Evolutionary conservation across 2,329 filamentous ascomycete genomes (phyloP).

Genomic region (Purpureocillium takamizusanense): DNA sequence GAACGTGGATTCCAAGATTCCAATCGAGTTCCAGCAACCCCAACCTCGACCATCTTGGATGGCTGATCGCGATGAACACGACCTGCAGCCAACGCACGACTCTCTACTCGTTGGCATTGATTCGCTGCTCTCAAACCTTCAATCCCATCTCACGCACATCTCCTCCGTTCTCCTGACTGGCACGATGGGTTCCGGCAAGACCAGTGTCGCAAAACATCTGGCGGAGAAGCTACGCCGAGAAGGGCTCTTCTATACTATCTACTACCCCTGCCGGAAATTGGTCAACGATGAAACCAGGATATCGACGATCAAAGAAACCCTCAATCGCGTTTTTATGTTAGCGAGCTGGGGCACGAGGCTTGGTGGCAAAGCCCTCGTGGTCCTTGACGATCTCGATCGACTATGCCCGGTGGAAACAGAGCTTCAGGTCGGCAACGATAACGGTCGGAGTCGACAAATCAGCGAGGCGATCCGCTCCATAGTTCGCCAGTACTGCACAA

Average conservation of each 20-base stretch:
- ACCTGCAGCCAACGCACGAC: slow-evolving; percentile 45
- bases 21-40: slow-evolving; percentile 67
- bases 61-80: slow-evolving; percentile 32
- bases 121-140: slow-evolving; percentile 59
- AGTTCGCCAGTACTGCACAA: slow-evolving; percentile 73
- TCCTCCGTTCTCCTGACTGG: slow-evolving; percentile 88
- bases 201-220: slow-evolving; percentile 66
- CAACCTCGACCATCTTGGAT: slow-evolving; percentile 56
- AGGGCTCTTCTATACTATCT: slow-evolving; percentile 71
- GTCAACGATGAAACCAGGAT: slow-evolving; percentile 87
- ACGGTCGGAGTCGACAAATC: slow-evolving; percentile 83
- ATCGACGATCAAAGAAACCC: slow-evolving; percentile 80
- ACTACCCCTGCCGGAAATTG: slow-evolving; percentile 78
- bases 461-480: slow-evolving; percentile 82
- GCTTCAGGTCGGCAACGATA: slow-evolving; percentile 86
- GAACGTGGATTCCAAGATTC: slow-evolving; percentile 64
- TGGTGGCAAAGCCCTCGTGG: slow-evolving; percentile 73
- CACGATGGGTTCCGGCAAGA: slow-evolving; percentile 84
- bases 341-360: slow-evolving; percentile 87
- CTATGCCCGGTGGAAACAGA: slow-evolving; percentile 92
- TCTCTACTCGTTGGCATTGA: slow-evolving; percentile 79
- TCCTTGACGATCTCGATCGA: slow-evolving; percentile 89
- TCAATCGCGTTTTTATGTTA: slow-evolving; percentile 75
- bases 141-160: slow-evolving; percentile 69
- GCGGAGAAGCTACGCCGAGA: slow-evolving; percentile 65